Conservation (phyloP, 2,329 filamentous ascomycete species). For the Diaporthe sp. region DNA sequence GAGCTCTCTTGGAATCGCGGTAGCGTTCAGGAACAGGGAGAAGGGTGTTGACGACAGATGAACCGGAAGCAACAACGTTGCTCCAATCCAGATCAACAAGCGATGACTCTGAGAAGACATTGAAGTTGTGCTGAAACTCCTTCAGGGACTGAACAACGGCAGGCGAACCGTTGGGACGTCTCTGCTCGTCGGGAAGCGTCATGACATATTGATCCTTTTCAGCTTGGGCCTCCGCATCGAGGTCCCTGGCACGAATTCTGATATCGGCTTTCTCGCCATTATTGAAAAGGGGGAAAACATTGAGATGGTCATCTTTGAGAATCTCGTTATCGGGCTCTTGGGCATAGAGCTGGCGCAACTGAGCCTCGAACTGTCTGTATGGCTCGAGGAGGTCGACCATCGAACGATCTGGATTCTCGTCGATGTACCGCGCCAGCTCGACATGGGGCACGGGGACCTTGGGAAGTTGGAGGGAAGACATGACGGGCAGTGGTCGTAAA, state of each 20-base stretch:
- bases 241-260: slow-evolving; percentile 73
- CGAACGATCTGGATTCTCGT: slow-evolving; percentile 65
- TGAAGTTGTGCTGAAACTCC: slow-evolving; percentile 85
- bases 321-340: slow-evolving; percentile 74
- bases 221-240: slow-evolving; percentile 69
- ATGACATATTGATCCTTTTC: slow-evolving; percentile 79
- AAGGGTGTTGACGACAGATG: slow-evolving; percentile 83
- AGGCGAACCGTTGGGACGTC: slow-evolving; percentile 72
- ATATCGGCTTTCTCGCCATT: slow-evolving; percentile 65
- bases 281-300: slow-evolving; percentile 76
- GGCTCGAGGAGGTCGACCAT: slow-evolving; percentile 73
- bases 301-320: slow-evolving; percentile 70
- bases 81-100: slow-evolving; percentile 83
- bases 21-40: slow-evolving; percentile 77
- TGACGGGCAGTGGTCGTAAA: slow-evolving; percentile 43
- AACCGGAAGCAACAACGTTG: slow-evolving; percentile 86
- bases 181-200: slow-evolving; percentile 72
- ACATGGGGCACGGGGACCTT: slow-evolving; percentile 61
- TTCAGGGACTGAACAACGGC: slow-evolving; percentile 77
- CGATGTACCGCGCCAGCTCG: slow-evolving; percentile 67
- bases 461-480: slow-evolving; percentile 57
- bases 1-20: slow-evolving; percentile 71
- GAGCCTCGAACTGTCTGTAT: slow-evolving; percentile 77
- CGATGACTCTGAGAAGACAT: slow-evolving; percentile 84
- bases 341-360: slow-evolving; percentile 76